Evolutionary conservation across 805 yeast genomes (phyloP), one percentile per base, ranked within the genome.

Genomic region (Ogataea zsoltii): DNA sequence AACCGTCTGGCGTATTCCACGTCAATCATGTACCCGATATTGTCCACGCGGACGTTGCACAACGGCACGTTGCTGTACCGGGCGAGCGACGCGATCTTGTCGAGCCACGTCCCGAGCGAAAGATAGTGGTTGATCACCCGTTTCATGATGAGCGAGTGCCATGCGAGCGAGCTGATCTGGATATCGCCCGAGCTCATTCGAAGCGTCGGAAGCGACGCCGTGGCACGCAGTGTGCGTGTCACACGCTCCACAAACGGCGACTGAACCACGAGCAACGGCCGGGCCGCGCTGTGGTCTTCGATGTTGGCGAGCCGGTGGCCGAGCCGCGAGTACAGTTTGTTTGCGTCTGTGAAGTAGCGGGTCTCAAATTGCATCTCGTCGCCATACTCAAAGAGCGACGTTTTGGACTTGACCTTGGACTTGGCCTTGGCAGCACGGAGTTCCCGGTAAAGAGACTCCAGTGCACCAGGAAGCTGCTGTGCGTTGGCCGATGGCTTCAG

Each of bases 1-100:
- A 94, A 72, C 41, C 82, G 74, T 57, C 99, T 74, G 0, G 98
- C 96, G 63, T 88, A 94, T 44, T 82, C 82, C 33, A 92, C 76
- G 64, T 94, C 99, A 48, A 92, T 85, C 56, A 90, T 70, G 55
- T 80, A 87, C 0, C 87, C 83, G 66, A 83, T 73, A 51, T 88
- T 85, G 46, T 86, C 92, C n/a, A 82, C 72, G 51, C 81, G 82
- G 52, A 92, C 67, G 58, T 94, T 92, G 60, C 98, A 88, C 29
- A 94, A 61, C 2, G 99, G 99, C 40, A 94, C 77, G 44, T 85
- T 82, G 33, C 92, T 80, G 60, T 85, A 88, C 46, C 76, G 74
- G 0, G 97, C 75, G 42, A 88, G 63, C 0, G 80, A 70, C 15
- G 82, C 73, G 66, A 88, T 71, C 55, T 84, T 83, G 31, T 74